phyloP scores from a whole-genome alignment of 1,284 basidiomycete species.

The Pholiota adiposa region DNA sequence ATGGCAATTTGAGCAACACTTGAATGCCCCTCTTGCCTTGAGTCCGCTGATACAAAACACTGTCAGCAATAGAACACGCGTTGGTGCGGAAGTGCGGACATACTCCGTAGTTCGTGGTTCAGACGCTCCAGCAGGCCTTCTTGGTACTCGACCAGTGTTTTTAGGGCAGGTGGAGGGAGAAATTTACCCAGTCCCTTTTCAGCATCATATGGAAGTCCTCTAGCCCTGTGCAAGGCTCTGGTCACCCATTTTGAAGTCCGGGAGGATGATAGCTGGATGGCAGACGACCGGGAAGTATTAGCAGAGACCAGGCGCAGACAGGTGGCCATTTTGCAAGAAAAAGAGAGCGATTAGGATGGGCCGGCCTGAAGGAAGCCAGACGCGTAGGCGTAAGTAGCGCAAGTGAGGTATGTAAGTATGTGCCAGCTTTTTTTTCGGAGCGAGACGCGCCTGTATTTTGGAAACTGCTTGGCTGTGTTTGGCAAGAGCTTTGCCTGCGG shows the following conservation, averaged over 20 bases:
- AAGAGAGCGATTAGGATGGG: constrained; percentile 8
- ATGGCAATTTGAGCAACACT: constrained; percentile 80
- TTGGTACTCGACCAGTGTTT: constrained; percentile 79
- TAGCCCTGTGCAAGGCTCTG: constrained; percentile 59
- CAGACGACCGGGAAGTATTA: constrained; percentile 26
- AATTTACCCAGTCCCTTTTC: constrained; percentile 78
- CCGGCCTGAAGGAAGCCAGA: neutral
- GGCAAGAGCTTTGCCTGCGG: constrained; percentile 30
- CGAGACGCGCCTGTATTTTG: constrained; percentile 25
- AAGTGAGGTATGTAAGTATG: neutral
- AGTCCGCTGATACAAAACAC: constrained; percentile 10
- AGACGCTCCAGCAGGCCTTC: constrained; percentile 77
- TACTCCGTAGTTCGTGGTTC: constrained; percentile 76
- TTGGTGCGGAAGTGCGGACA: constrained; percentile 27
- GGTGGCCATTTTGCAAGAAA: constrained; percentile 30
- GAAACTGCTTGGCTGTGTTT: constrained; percentile 33
- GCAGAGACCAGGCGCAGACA: constrained; percentile 35
- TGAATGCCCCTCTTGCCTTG: constrained; percentile 48
- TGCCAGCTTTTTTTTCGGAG: constrained; percentile 30
- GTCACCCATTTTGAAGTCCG: constrained; percentile 29
- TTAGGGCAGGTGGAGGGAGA: constrained; percentile 68
- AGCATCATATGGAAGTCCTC: constrained; percentile 63
- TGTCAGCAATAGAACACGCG: constrained; percentile 2
- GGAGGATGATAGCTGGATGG: constrained; percentile 23
- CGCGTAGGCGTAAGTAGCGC: neutral